These are phyloP conservation scores for Magnusiomyces suaveolens DNA, from an alignment of 1,139 yeast genomes.

Conservation along the genomic window DNA sequence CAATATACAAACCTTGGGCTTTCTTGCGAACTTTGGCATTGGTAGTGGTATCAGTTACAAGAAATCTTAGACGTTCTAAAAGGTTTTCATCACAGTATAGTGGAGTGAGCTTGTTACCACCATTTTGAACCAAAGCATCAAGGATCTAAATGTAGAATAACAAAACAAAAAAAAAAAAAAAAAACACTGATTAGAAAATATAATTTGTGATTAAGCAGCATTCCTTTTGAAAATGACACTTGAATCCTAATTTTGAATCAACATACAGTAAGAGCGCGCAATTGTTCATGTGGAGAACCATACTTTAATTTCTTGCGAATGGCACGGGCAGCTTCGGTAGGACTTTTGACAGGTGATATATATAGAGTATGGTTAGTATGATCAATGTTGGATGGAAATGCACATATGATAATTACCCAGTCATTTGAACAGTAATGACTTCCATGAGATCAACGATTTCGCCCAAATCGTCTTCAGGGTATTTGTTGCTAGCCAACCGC, in stretches of 20 bases:
- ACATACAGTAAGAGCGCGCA: constrained; percentile 47
- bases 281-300: constrained; percentile 55
- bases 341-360: constrained; percentile 31
- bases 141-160: constrained; percentile 33
- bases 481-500: constrained; percentile 34
- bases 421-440: constrained; percentile 36
- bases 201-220: background rate
- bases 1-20: constrained; percentile 43
- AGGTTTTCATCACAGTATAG: constrained; percentile 66
- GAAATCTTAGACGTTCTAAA: constrained; percentile 52
- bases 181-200: too few relatives aligned
- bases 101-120: constrained; percentile 41
- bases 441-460: constrained; percentile 40
- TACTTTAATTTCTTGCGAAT: constrained; percentile 80
- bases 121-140: constrained; percentile 70
- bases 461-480: constrained; percentile 34
- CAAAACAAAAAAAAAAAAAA: background rate
- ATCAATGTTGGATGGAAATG: background rate
- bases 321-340: constrained; percentile 82
- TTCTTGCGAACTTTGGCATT: constrained; percentile 41
- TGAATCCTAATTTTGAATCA: too few relatives aligned
- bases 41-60: constrained; percentile 38
- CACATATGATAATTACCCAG: constrained; percentile 26
- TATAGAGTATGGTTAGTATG: background rate
- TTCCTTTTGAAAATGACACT: background rate